phyloP scores from a whole-genome alignment of 345 rosid species.

The Brassica napus region DNA sequence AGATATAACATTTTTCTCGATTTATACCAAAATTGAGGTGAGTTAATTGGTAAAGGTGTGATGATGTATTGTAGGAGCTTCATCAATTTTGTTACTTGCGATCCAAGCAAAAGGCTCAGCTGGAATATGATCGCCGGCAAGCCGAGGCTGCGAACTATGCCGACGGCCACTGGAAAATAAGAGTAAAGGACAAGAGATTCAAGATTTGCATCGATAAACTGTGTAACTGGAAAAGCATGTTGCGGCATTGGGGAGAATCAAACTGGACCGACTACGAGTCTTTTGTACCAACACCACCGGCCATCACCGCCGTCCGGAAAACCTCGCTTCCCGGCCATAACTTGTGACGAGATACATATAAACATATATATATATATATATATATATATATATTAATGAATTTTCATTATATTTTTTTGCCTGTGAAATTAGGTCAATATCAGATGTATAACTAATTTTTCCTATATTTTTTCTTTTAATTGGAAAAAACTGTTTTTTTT shows the following conservation, averaged over 20 bases:
- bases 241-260: slow-evolving; percentile 92
- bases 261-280: slow-evolving; percentile 68
- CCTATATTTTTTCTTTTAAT: background rate
- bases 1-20: background rate
- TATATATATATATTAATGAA: background rate
- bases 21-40: background rate
- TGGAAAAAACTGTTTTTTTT: background rate
- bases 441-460: slow-evolving; percentile 1
- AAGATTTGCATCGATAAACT: slow-evolving; percentile 74
- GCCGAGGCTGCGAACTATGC: slow-evolving; percentile 73
- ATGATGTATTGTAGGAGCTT: slow-evolving; percentile 37
- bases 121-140: slow-evolving; percentile 78
- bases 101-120: slow-evolving; percentile 91
- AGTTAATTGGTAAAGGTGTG: background rate
- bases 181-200: slow-evolving; percentile 59
- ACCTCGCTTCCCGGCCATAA: slow-evolving; percentile 14
- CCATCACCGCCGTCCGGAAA: slow-evolving; percentile 42
- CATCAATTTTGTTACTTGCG: slow-evolving; percentile 75
- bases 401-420: background rate
- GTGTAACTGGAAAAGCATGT: slow-evolving; percentile 89
- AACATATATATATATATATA: background rate
- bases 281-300: slow-evolving; percentile 71
- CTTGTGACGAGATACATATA: slow-evolving; percentile 12
- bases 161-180: slow-evolving; percentile 73
- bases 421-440: slow-evolving; percentile 21